Percentiles rank a stretch among this genome's conserved stretches.
Evolutionary conservation across 805 yeast genomes (phyloP).

Genomic region (Saturnispora quitensis): DNA sequence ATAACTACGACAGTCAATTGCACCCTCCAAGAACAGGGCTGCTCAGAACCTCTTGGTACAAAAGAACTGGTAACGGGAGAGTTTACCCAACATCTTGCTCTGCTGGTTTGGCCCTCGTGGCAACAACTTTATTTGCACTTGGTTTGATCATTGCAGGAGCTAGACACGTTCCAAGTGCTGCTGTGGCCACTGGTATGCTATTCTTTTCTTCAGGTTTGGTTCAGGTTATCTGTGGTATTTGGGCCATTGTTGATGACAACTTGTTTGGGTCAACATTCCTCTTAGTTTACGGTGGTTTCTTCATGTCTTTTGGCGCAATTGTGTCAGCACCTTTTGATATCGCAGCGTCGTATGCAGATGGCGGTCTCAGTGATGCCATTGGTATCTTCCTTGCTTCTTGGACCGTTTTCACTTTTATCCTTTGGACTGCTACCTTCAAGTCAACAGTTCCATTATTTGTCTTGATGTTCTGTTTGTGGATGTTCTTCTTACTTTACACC

Average conservation of each 20-base stretch:
- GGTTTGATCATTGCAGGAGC: constrained; percentile 38
- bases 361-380: constrained; percentile 31
- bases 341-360: constrained; percentile 29
- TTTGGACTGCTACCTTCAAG: constrained; percentile 35
- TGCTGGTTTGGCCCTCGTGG: constrained; percentile 38
- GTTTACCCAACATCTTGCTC: constrained; percentile 42
- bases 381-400: constrained; percentile 40
- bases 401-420: constrained; percentile 37
- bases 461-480: constrained; percentile 31
- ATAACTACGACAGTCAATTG: constrained; percentile 19
- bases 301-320: constrained; percentile 37
- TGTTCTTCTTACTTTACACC: constrained; percentile 34
- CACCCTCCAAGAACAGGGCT: constrained; percentile 33
- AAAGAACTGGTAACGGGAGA: constrained; percentile 32
- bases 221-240: constrained; percentile 40
- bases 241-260: constrained; percentile 41
- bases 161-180: constrained; percentile 33
- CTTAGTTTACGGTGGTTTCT: constrained; percentile 40
- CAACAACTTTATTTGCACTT: constrained; percentile 38
- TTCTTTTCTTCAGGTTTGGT: constrained; percentile 42
- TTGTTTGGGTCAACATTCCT: constrained; percentile 41
- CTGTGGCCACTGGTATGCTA: constrained; percentile 35
- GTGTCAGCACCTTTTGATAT: constrained; percentile 36
- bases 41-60: constrained; percentile 36
- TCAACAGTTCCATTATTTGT: constrained; percentile 32